Conservation (phyloP, 2,329 filamentous ascomycete species). For the Microsporum ferrugineum region DNA sequence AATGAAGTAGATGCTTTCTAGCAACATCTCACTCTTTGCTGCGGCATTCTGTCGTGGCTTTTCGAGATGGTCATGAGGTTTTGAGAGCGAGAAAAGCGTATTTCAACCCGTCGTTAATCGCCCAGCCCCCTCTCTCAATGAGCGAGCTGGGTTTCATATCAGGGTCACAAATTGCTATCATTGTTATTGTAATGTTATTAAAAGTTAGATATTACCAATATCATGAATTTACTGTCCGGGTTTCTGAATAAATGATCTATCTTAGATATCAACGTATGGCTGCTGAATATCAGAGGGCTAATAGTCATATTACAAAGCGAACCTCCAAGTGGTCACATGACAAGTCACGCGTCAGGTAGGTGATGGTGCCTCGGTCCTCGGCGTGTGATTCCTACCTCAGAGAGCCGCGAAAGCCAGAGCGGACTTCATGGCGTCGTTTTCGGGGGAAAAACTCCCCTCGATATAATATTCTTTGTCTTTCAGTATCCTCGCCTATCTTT, state of each 20-base stretch:
- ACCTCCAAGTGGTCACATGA: neutral
- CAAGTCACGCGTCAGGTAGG: neutral
- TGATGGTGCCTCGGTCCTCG: conserved; percentile 9
- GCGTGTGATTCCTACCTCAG: neutral
- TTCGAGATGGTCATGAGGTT: conserved; percentile 27
- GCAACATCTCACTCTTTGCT: conserved; percentile 27
- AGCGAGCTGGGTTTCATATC: conserved; percentile 40
- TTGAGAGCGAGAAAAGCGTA: conserved; percentile 28
- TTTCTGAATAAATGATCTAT: neutral
- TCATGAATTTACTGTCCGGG: neutral
- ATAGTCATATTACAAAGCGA: no score
- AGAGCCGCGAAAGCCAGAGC: neutral
- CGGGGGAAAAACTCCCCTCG: neutral
- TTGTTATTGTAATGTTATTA: neutral
- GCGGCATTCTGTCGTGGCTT: conserved; percentile 37
- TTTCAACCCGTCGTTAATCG: conserved; percentile 39
- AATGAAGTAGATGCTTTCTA: conserved; percentile 30
- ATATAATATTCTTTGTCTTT: neutral
- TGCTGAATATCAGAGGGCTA: no score
- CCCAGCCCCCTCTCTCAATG: conserved; percentile 37
- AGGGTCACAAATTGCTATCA: conserved; percentile 31
- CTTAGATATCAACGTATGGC: no score
- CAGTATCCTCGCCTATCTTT: neutral
- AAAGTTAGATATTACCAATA: neutral
- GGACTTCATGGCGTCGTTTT: neutral